phyloP scores from a whole-genome alignment of 768 basidiomycete genomes.

The Trametes meyenii region DNA sequence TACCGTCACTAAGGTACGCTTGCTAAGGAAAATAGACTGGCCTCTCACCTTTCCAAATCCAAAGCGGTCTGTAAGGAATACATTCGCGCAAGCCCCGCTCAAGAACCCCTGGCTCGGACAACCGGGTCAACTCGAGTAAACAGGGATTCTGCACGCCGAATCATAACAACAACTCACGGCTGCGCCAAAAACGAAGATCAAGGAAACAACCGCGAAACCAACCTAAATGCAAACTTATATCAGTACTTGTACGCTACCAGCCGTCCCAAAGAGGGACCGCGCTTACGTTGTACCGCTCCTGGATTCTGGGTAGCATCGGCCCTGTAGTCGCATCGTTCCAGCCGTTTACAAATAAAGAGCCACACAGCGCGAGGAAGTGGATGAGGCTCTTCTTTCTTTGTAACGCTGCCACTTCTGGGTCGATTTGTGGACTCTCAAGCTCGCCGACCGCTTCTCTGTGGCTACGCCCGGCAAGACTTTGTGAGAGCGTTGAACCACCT shows the following conservation, averaged over 20 bases:
- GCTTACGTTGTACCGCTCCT: constrained; percentile 51
- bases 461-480: neutral
- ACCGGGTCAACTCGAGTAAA: neutral
- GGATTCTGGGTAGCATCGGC: constrained; percentile 73
- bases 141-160: neutral
- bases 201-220: constrained; percentile 55
- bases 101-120: constrained; percentile 48
- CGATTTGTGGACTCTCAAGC: neutral
- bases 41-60: constrained; percentile 48
- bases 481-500: neutral
- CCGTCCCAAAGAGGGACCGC: neutral
- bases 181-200: constrained; percentile 58
- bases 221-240: constrained; percentile 40
- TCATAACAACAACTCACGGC: constrained; percentile 36
- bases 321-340: constrained; percentile 81
- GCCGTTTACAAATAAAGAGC: constrained; percentile 60
- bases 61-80: constrained; percentile 47
- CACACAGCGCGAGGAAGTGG: constrained; percentile 59
- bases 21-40: constrained; percentile 24
- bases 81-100: constrained; percentile 48
- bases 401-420: constrained; percentile 5
- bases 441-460: neutral
- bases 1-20: neutral
- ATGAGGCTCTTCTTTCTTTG: constrained; percentile 30
- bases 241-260: neutral